phyloP scores from a whole-genome alignment of 2,329 filamentous ascomycete species.

The Xylariaceae sp. region DNA sequence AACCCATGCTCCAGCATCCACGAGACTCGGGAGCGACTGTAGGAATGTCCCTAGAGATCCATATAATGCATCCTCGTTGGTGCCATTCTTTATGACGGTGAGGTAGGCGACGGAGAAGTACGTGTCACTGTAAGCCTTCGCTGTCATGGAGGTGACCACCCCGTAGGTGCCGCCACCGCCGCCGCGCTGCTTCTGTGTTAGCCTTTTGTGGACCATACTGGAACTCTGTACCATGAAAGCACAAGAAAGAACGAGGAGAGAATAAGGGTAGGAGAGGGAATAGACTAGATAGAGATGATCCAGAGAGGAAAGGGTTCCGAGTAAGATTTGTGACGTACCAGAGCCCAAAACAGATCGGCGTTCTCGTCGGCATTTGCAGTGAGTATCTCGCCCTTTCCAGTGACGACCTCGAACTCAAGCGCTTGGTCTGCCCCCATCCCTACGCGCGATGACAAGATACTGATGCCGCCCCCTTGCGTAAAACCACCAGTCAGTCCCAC shows the following conservation, averaged over 20 bases:
- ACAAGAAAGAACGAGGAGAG: too few relatives aligned
- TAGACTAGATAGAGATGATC: too few relatives aligned
- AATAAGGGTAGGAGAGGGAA: too few relatives aligned
- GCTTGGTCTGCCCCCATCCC: conserved; percentile 44
- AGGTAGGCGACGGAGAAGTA: conserved; percentile 35
- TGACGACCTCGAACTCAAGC: conserved; percentile 14
- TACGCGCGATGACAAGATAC: conserved; percentile 28
- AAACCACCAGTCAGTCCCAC: conserved; percentile 31
- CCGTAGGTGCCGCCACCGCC: conserved; percentile 47
- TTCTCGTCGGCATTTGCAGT: conserved; percentile 37
- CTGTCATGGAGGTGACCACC: conserved; percentile 33
- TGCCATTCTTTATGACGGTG: too few relatives aligned
- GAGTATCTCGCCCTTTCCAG: conserved; percentile 18
- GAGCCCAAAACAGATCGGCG: conserved; percentile 49
- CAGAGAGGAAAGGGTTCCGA: too few relatives aligned
- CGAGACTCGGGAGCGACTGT: too few relatives aligned
- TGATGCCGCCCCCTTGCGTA: conserved; percentile 43
- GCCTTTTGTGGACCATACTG: too few relatives aligned
- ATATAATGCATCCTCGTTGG: conserved; percentile 20
- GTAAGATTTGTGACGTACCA: too few relatives aligned
- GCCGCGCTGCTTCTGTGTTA: too few relatives aligned
- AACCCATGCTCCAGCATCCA: too few relatives aligned
- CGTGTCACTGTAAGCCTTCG: conserved; percentile 47
- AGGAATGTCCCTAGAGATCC: too few relatives aligned
- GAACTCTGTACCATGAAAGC: too few relatives aligned